Percentiles rank a stretch among this genome's conserved stretches.
Conservation (phyloP, 192 early-diverging fungal species). For the Coemansia sp. region DNA sequence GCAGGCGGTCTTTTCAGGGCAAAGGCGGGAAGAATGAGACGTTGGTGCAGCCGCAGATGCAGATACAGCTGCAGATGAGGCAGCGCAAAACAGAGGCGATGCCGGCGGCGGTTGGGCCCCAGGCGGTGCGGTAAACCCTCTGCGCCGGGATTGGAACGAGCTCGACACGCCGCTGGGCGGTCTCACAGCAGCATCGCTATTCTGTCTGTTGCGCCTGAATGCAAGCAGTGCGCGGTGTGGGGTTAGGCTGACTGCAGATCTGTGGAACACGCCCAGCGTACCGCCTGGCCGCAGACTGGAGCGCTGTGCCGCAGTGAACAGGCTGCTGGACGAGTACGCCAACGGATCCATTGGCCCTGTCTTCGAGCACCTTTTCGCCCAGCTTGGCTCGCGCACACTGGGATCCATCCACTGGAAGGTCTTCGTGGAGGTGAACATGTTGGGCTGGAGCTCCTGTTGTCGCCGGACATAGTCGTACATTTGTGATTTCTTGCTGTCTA, state of each 20-base stretch:
- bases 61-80: slow-evolving; percentile 8
- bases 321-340: slow-evolving; percentile 46
- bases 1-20: not conserved
- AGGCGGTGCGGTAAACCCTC: slow-evolving; percentile 44
- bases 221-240: slow-evolving; percentile 35
- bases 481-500: not conserved
- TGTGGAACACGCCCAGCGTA: slow-evolving; percentile 31
- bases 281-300: slow-evolving; percentile 12
- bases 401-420: slow-evolving; percentile 55
- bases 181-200: slow-evolving; percentile 32
- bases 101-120: slow-evolving; percentile 23
- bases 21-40: not conserved
- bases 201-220: slow-evolving; percentile 41
- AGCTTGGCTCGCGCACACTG: slow-evolving; percentile 36
- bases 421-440: slow-evolving; percentile 31
- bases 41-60: slow-evolving; percentile 2
- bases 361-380: slow-evolving; percentile 31
- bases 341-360: slow-evolving; percentile 32
- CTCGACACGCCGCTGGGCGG: slow-evolving; percentile 42
- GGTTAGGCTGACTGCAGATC: slow-evolving; percentile 33
- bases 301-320: slow-evolving; percentile 21
- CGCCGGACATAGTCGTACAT: slow-evolving; percentile 58
- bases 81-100: not conserved
- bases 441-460: slow-evolving; percentile 53
- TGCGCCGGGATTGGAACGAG: slow-evolving; percentile 27